Base-by-base conservation (phyloP, 2,329 filamentous ascomycete species). In the Xylaria arbuscula region DNA sequence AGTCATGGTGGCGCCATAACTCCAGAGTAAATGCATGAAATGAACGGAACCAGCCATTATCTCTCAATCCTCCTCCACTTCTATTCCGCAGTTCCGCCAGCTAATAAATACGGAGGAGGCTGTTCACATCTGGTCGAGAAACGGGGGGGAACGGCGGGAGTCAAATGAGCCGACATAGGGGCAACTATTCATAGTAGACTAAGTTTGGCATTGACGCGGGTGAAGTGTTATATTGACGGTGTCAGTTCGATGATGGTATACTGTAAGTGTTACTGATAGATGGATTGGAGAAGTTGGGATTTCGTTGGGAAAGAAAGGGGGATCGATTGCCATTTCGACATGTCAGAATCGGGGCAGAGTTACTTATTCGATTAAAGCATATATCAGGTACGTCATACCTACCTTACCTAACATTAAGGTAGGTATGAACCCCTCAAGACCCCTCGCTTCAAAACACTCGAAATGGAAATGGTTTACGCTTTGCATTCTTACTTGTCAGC, bases 131-230 rank as follows among this genome's bases (percentile, higher is more conserved):
- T 32, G 19, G 13, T 53, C 28, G 10, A 28, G 36, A 58, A 15
- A 19, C 47, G 19, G 62, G 55, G 62, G 55, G 66, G 66, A 56
- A 68, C 38, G 54, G 58, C 62, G 62, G 58, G 36, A 66, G 9
- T 45, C 17, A 4, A 40, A 47, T 38, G n/a, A 11, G 19, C 17
- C 57, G 11, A 11, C 10, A 13, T 13, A 9, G 34, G 54, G 22
- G 1, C 34, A 24, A n/a, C 2, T 17, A 13, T 22, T 15, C 53
- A 24, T 24, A 19, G 17, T 32, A 34, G 19, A n/a, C 2, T 22
- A 24, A 3, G n/a, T 6, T n/a, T 48, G 28, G 24, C 11, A 6
- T 54, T 22, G 3, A 15, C 5, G 42, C 38, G 10, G 24, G 28
- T 7, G 19, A 62, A 38, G 17, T 2, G n/a, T 19, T 22, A 45